Conservation (phyloP, 345 rosid species). For the Adansonia digitata region DNA sequence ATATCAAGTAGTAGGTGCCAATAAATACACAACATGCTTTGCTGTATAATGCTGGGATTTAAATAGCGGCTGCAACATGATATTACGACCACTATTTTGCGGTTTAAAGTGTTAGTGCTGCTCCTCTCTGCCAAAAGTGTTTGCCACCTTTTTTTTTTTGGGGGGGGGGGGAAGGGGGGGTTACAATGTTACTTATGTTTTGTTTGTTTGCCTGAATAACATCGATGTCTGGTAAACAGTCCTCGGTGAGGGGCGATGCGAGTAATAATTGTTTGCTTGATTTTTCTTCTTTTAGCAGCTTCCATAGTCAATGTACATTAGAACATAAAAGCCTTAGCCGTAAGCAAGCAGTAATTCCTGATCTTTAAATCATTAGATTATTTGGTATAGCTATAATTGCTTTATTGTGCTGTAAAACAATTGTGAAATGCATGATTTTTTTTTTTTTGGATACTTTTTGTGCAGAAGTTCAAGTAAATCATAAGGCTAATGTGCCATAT, state of each 20-base stretch:
- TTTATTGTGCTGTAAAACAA: background rate
- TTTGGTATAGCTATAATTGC: background rate
- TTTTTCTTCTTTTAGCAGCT: background rate
- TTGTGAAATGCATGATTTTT: no score
- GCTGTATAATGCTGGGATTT: background rate
- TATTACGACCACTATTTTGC: no score
- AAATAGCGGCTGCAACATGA: no score
- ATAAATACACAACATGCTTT: background rate
- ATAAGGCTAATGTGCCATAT: conserved; percentile 52
- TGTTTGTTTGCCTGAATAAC: background rate
- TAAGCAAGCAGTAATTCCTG: background rate
- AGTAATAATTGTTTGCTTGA: background rate
- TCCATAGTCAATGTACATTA: background rate
- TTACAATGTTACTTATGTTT: background rate
- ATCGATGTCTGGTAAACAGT: background rate
- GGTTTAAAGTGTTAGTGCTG: background rate
- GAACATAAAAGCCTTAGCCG: background rate
- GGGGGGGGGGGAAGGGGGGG: no score
- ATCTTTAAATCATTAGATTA: background rate
- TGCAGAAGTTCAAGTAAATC: conserved; percentile 53
- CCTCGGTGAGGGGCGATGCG: background rate
- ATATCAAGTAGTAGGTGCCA: background rate
- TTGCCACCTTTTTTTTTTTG: background rate
- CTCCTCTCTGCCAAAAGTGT: background rate
- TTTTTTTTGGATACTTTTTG: no score